A percentile compares a stretch with the other conserved stretches of the same genome.
phyloP scores from a whole-genome alignment of 768 basidiomycete genomes.

The Rhizopogon vulgaris region DNA sequence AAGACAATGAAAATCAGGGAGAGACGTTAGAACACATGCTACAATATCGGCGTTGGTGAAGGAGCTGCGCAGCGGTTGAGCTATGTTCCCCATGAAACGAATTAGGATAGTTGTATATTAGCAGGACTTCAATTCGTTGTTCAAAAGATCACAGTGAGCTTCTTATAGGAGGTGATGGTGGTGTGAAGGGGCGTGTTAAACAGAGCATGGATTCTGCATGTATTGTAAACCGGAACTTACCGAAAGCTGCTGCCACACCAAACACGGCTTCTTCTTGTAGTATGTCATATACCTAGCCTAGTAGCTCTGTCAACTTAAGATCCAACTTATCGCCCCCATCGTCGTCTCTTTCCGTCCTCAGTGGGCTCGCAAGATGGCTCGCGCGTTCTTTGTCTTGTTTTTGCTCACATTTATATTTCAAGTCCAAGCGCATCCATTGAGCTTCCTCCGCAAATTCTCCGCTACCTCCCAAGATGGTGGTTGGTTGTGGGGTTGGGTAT shows the following conservation, averaged over 20 bases:
- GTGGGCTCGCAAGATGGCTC: slow-evolving; percentile 14
- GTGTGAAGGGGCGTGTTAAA: too few species aligned
- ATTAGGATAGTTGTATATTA: not conserved
- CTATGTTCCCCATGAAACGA: not conserved
- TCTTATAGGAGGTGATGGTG: not conserved
- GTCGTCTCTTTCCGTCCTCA: not conserved
- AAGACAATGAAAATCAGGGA: slow-evolving; percentile 18
- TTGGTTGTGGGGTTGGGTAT: slow-evolving; percentile 60
- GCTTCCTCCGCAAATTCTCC: slow-evolving; percentile 33
- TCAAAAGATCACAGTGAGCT: not conserved
- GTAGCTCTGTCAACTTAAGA: not conserved
- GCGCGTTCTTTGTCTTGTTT: not conserved
- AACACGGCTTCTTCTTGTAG: slow-evolving; percentile 8
- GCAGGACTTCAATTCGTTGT: not conserved
- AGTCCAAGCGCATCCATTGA: slow-evolving; percentile 2
- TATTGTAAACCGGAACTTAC: slow-evolving; percentile 2
- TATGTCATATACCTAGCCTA: slow-evolving; percentile 1
- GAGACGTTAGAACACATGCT: slow-evolving; percentile 13
- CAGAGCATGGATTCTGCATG: too few species aligned
- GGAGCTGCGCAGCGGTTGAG: slow-evolving; percentile 6
- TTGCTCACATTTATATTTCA: slow-evolving; percentile 6
- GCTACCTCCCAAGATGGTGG: slow-evolving; percentile 37
- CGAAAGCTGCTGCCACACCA: slow-evolving; percentile 8
- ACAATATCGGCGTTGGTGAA: slow-evolving; percentile 14
- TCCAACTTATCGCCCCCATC: not conserved